Percentiles rank a stretch among this genome's conserved stretches.
Conservation (phyloP, 768 basidiomycete species). For the Steccherinum ochraceum region DNA sequence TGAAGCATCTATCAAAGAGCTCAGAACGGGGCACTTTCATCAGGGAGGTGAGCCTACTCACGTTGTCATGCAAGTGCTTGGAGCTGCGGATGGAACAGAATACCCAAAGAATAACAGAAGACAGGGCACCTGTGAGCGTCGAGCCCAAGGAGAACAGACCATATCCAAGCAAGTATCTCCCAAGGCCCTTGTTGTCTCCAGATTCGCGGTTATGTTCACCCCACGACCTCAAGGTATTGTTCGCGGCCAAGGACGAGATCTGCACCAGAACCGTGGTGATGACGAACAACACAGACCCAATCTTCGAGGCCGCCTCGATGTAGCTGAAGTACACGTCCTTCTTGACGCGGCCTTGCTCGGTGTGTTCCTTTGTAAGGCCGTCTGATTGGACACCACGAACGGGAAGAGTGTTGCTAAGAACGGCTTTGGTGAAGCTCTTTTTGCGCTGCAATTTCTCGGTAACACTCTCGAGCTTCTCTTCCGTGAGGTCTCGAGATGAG, state of each 20-base stretch:
- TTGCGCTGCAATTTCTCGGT: slow-evolving; percentile 55
- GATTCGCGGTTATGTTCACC: slow-evolving; percentile 65
- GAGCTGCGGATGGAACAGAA: slow-evolving; percentile 72
- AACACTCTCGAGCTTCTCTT: slow-evolving; percentile 25
- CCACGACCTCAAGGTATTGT: slow-evolving; percentile 72
- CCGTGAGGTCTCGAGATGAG: slow-evolving; percentile 14
- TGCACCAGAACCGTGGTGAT: slow-evolving; percentile 51
- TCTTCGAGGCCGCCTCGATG: slow-evolving; percentile 69
- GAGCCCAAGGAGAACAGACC: slow-evolving; percentile 60
- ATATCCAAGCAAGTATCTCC: slow-evolving; percentile 55
- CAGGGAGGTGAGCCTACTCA: slow-evolving; percentile 26
- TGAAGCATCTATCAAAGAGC: slow-evolving; percentile 55
- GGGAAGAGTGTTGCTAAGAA: slow-evolving; percentile 34
- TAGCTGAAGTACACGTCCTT: slow-evolving; percentile 69
- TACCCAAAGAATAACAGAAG: slow-evolving; percentile 68
- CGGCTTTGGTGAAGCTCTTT: slow-evolving; percentile 52
- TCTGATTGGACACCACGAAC: slow-evolving; percentile 32
- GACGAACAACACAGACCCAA: slow-evolving; percentile 58
- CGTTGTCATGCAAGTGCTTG: slow-evolving; percentile 68
- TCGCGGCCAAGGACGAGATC: slow-evolving; percentile 50
- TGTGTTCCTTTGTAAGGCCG: slow-evolving; percentile 62
- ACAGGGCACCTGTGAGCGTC: slow-evolving; percentile 44
- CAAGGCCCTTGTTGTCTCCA: slow-evolving; percentile 53
- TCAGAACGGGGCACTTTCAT: neutral
- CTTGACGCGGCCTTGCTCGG: slow-evolving; percentile 80